phyloP scores from a whole-genome alignment of 495 filamentous ascomycete genomes.

The Oidiodendron maius region DNA sequence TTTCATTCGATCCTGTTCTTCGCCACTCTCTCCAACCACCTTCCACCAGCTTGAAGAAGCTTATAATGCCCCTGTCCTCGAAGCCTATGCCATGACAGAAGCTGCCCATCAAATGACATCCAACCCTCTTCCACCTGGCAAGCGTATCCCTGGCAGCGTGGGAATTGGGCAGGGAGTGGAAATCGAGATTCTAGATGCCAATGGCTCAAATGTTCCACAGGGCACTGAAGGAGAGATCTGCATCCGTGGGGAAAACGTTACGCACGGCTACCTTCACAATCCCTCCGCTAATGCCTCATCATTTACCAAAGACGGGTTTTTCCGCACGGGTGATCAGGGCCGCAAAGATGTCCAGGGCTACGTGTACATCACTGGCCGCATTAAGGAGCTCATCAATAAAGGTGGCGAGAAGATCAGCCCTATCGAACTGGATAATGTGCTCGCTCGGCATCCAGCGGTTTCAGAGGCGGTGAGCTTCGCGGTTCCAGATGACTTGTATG shows the following conservation, averaged over 20 bases:
- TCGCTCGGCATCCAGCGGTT: conserved; percentile 62
- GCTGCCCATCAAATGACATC: conserved; percentile 86
- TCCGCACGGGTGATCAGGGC: conserved; percentile 82
- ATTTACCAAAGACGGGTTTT: conserved; percentile 66
- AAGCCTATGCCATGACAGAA: conserved; percentile 91
- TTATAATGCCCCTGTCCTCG: conserved; percentile 72
- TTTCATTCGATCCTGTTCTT: conserved; percentile 84
- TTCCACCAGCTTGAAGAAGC: conserved; percentile 68
- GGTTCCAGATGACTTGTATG: conserved; percentile 68
- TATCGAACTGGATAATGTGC: conserved; percentile 76
- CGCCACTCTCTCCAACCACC: conserved; percentile 67
- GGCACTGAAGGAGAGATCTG: conserved; percentile 73
- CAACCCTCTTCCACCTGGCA: conserved; percentile 69
- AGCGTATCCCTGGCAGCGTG: conserved; percentile 71
- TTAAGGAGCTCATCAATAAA: conserved; percentile 83
- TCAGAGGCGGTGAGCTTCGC: conserved; percentile 78
- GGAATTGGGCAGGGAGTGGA: conserved; percentile 78
- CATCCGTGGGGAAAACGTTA: conserved; percentile 74
- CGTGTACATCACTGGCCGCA: conserved; percentile 69
- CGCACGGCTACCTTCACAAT: conserved; percentile 79
- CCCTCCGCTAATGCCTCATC: conserved; percentile 60
- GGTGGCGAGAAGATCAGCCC: conserved; percentile 80
- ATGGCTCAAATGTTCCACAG: conserved; percentile 53
- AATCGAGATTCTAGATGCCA: conserved; percentile 64
- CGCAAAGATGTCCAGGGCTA: conserved; percentile 68